Evolutionary conservation across 1,139 yeast genomes (phyloP), one percentile per base, ranked within the genome.

Genomic region (Kurtzmaniella quercitrusa): DNA sequence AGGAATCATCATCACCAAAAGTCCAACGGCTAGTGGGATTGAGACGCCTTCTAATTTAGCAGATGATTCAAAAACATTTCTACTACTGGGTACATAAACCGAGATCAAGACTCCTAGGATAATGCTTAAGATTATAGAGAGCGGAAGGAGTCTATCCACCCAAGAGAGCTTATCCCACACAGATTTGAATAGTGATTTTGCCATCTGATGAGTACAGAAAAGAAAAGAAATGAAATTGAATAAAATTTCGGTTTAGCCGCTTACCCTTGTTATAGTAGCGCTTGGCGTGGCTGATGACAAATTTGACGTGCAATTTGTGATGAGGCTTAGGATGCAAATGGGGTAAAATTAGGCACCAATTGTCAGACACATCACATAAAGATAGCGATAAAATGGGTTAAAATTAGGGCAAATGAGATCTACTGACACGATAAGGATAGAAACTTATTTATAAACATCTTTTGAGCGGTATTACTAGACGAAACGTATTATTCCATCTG

Each of bases 1-100:
- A 2, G 84, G 84, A 15, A 74, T 62, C 80, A 79, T 79, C 84
- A 79, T 79, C 14, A 75, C 65, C 14, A 79, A 64, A 46, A 79
- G 56, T 0, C 84, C 84, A 9, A 77, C 59, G 1, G 79, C 77
- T 23, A 79, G 57, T 0, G 84, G 84, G 8, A 73, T 50, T 1
- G 71, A 60, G 2, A 68, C 73, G 9, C 62, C 57, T 39, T 39
- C 44, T 47, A 46, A 62, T 41, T 53, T 49, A 36, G 58, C 48
- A 2, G 60, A 58, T 2, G 66, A 61, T 25, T 61, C 53, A 43
- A 68, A 65, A 1, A 63, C 65, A 10, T 51, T 42, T 45, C 66
- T 52, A n/a, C 63, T 51, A 2, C 54, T 43, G 0, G 71, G 70
- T 8, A 55, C 68, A 44, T 62, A 65, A 11, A 64, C 67, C 0